A percentile compares a stretch with the other conserved stretches of the same genome.
phyloP scores from a whole-genome alignment of 352 stramenopile genomes.

The Phytophthora tentaculata region DNA sequence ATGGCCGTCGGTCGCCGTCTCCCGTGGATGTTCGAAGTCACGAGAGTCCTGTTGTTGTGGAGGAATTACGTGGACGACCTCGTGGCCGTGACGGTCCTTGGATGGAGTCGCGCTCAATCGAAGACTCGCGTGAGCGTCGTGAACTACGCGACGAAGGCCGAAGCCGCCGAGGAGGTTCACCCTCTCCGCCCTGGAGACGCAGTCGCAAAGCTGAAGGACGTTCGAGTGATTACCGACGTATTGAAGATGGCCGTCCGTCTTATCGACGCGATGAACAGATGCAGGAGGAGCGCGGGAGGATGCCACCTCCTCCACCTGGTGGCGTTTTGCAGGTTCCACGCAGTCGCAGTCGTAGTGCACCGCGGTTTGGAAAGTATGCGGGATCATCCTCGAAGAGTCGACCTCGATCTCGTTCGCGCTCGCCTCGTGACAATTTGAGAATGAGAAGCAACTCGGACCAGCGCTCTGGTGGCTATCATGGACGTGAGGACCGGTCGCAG shows the following conservation, averaged over 20 bases:
- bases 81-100: slow-evolving; percentile 36
- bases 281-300: slow-evolving; percentile 31
- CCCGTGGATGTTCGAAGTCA: slow-evolving; percentile 30
- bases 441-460: slow-evolving; percentile 26
- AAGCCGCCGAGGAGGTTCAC: slow-evolving; percentile 15
- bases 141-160: slow-evolving; percentile 24
- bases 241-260: slow-evolving; percentile 28
- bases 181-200: slow-evolving; percentile 30
- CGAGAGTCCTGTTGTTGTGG: slow-evolving; percentile 20
- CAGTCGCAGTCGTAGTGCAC: slow-evolving; percentile 39
- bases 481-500: slow-evolving; percentile 31
- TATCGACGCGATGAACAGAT: slow-evolving; percentile 28
- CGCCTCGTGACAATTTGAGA: slow-evolving; percentile 28
- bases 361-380: slow-evolving; percentile 37
- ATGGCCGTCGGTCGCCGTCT: slow-evolving; percentile 23
- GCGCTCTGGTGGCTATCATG: slow-evolving; percentile 27
- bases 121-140: slow-evolving; percentile 26
- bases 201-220: slow-evolving; percentile 30
- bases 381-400: slow-evolving; percentile 19
- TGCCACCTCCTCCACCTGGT: slow-evolving; percentile 24
- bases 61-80: slow-evolving; percentile 41
- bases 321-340: slow-evolving; percentile 25
- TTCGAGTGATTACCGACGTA: slow-evolving; percentile 33
- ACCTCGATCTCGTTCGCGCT: slow-evolving; percentile 35
- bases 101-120: slow-evolving; percentile 22